Conservation (phyloP, 345 rosid genomes). For the Mercurialis annua region DNA sequence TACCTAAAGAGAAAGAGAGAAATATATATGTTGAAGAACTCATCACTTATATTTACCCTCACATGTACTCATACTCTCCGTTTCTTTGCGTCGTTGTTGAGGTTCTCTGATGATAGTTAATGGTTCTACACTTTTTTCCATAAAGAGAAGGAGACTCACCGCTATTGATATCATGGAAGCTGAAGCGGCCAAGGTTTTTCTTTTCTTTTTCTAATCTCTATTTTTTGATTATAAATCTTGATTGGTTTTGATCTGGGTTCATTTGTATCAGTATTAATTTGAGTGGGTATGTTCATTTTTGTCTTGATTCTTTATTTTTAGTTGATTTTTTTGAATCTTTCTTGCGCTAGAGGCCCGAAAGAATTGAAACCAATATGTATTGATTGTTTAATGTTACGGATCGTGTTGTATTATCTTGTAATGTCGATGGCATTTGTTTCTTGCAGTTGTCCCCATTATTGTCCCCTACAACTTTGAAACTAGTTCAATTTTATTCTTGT, state of each 20-base stretch:
- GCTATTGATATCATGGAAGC: slow-evolving; percentile 62
- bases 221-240: background rate
- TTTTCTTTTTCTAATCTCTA: background rate
- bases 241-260: slow-evolving; percentile 19
- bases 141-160: slow-evolving; percentile 70
- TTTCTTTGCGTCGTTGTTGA: background rate
- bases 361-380: background rate
- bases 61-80: background rate
- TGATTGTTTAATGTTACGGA: background rate
- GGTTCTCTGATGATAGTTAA: slow-evolving; percentile 52
- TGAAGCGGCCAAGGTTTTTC: slow-evolving; percentile 57
- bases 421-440: background rate
- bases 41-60: background rate
- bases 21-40: background rate
- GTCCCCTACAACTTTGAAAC: no score
- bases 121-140: slow-evolving; percentile 39
- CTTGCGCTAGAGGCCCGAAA: background rate
- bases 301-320: background rate
- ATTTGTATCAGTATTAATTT: slow-evolving; percentile 1
- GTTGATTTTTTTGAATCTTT: background rate
- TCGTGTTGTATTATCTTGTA: background rate
- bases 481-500: no score
- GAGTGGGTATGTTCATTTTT: no score
- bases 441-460: no score
- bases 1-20: no score